Base-by-base conservation (phyloP, 768 basidiomycete genomes). In the Sutorius australiensis region DNA sequence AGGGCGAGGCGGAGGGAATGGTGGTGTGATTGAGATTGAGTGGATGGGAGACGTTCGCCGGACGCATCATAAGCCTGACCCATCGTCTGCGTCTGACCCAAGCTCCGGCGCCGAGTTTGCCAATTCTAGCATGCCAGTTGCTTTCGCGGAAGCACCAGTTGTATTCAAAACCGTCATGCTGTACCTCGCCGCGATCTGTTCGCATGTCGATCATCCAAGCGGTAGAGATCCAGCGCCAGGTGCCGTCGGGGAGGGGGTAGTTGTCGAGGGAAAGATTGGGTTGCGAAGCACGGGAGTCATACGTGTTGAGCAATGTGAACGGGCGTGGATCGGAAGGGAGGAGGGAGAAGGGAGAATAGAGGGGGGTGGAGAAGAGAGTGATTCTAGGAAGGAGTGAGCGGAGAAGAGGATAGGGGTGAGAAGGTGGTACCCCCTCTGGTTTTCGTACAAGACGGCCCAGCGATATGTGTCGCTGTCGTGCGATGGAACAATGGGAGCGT, bases 181-280 rank as follows among this genome's bases (percentile, higher is more conserved):
- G 87, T 3, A 90, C 85, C 60, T 86, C 80, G 46, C 87, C 87
- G 21, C 73, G 73, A 59, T 87, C 82, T 28, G 82, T 80, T 38
- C 86, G 86, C 89, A 92, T 92, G 72, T 92, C 90, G 53, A 92
- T 81, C 87, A 92, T 87, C 89, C 89, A 92, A 7, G 79, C 69
- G 39, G 80, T 80, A 38, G 87, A 89, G 2, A 90, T 82, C 89
- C 89, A 92, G 47, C 72, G 78, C 90, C 90, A 92, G 19, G 77
- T 79, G 21, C 87, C 89, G 58, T 91, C 87, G 2, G 89, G 89
- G 24, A 92, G 77, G 9, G 86, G 86, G 61, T 86, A 92, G 50
- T 78, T 77, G 4, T 70, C 65, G 5, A 89, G 76, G 8, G 82
- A 75, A 45, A 87, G 73, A 3, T 79, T 77, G 0, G 82, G 78